These are phyloP conservation scores for Salix exigua DNA, from an alignment of 345 rosid species.

Conservation along the genomic window DNA sequence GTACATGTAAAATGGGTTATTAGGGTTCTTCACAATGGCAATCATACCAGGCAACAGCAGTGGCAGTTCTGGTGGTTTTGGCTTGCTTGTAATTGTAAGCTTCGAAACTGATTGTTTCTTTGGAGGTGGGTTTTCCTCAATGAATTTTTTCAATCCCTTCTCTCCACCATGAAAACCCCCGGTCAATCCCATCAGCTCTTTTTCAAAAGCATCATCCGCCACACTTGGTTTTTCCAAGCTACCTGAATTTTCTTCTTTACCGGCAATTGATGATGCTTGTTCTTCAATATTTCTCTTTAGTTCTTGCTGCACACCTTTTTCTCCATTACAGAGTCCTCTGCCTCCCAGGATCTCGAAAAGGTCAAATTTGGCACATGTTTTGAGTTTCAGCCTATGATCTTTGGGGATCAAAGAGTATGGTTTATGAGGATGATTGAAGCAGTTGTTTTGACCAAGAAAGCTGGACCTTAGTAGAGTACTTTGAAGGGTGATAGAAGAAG, in stretches of 20 bases:
- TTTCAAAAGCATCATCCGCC: slow-evolving; percentile 64
- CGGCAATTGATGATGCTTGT: slow-evolving; percentile 12
- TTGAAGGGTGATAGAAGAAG: slow-evolving; percentile 50
- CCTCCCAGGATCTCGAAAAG: slow-evolving; percentile 72
- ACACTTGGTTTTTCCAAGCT: slow-evolving; percentile 14
- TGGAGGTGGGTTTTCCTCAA: slow-evolving; percentile 74
- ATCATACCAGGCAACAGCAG: slow-evolving; percentile 91
- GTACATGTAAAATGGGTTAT: slow-evolving; percentile 78
- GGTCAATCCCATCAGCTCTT: slow-evolving; percentile 83
- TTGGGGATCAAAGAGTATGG: slow-evolving; percentile 27
- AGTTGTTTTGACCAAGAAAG: slow-evolving; percentile 42
- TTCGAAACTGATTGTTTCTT: slow-evolving; percentile 22
- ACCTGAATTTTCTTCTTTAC: slow-evolving; percentile 9
- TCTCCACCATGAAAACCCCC: slow-evolving; percentile 95
- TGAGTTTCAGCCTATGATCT: slow-evolving; percentile 17
- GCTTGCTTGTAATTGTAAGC: slow-evolving; percentile 42
- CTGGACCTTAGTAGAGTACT: slow-evolving; percentile 31
- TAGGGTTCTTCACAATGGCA: slow-evolving; percentile 69
- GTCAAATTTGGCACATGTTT: slow-evolving; percentile 50
- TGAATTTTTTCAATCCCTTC: slow-evolving; percentile 59
- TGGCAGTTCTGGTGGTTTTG: slow-evolving; percentile 67
- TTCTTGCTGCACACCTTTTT: slow-evolving; percentile 60
- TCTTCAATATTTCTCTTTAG: slow-evolving; percentile 44
- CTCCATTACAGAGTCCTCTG: slow-evolving; percentile 83
- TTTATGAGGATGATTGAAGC: slow-evolving; percentile 23